Base-by-base conservation (phyloP, 1,284 basidiomycete species). In the Ceratobasidium sp. region DNA sequence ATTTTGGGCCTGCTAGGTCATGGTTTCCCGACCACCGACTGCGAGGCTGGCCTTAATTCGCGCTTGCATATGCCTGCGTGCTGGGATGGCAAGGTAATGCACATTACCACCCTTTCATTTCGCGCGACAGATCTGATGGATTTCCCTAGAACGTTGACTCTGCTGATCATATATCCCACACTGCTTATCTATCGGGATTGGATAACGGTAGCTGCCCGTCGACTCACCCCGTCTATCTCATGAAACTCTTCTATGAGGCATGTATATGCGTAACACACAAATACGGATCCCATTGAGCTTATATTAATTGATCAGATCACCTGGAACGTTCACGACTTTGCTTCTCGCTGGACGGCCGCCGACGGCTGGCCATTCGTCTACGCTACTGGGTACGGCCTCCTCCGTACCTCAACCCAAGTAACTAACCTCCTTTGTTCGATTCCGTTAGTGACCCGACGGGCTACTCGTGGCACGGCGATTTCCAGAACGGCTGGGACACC, bases 391-490 rank as follows among this genome's bases (percentile, higher is more conserved):
- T 86, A 79, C 35, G 83, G 66, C 20, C 27, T n/a, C 6, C 5
- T 33, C 16, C 46, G 46, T 27, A n/a, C 60, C 20, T 35, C 12
- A 10, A 50, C 44, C 7, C 33, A 7, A 4, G n/a, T 52, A 23
- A 4, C 38, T 33, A n/a, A 54, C 10, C 7, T 12, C 14, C n/a
- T n/a, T 65, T 30, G 7, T n/a, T 38, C 62, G 3, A 30, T 20
- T 10, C 69, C 46, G 55, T 35, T 70, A 86, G 87, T 1, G 87
- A 88, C 79, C 82, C 86, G 0, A 87, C 87, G 27, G 87, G 87
- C n/a, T 87, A 85, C 81, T 86, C 86, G 0, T 87, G 86, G 84
- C 87, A 89, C 80, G 88, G 84, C 2, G 88, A 89, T 82, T 89
- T 89, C 81, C 84, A 87, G 81, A 87, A 86, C 69, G 85, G 86